These are phyloP conservation scores for Micractinium conductrix DNA, from an alignment of 139 green algal species.

Conservation along the genomic window DNA sequence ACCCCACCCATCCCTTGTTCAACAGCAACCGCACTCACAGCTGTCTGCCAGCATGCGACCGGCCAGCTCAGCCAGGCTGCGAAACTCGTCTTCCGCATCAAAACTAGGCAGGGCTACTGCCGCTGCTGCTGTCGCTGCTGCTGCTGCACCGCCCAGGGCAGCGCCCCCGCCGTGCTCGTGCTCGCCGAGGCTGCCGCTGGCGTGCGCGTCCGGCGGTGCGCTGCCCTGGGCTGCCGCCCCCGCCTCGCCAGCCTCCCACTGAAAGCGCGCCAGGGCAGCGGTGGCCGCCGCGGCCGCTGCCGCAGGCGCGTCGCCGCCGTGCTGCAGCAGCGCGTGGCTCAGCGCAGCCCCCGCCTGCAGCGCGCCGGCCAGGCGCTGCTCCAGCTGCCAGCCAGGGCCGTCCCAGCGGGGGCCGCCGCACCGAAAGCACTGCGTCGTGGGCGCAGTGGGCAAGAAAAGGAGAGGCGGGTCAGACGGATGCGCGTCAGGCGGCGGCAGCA, in stretches of 20 bases:
- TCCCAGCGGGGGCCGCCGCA: slow-evolving; percentile 20
- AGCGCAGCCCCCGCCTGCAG: slow-evolving; percentile 19
- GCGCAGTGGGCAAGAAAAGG: no score
- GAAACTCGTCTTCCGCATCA: slow-evolving; percentile 7
- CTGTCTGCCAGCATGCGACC: slow-evolving; percentile 8
- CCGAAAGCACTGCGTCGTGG: neutral
- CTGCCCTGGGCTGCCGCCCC: neutral
- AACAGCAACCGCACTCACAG: slow-evolving; percentile 6
- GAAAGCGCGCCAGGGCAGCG: neutral
- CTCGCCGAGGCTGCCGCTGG: neutral
- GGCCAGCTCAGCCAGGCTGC: slow-evolving; percentile 4
- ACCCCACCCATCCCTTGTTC: neutral
- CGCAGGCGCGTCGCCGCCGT: neutral
- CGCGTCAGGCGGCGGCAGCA: no score
- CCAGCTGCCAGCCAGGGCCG: slow-evolving; percentile 25
- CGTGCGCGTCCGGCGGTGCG: neutral
- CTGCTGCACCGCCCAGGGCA: slow-evolving; percentile 3
- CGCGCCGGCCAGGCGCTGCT: slow-evolving; percentile 15
- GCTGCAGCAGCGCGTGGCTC: neutral
- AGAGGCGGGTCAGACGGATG: neutral
- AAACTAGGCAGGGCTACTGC: slow-evolving; percentile 6
- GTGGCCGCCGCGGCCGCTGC: neutral
- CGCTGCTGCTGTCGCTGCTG: neutral
- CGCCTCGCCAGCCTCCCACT: slow-evolving; percentile 2
- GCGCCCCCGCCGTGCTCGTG: no score